Evolutionary conservation across 2,329 filamentous ascomycete species (phyloP).

Genomic region (Alternaria postmessia): DNA sequence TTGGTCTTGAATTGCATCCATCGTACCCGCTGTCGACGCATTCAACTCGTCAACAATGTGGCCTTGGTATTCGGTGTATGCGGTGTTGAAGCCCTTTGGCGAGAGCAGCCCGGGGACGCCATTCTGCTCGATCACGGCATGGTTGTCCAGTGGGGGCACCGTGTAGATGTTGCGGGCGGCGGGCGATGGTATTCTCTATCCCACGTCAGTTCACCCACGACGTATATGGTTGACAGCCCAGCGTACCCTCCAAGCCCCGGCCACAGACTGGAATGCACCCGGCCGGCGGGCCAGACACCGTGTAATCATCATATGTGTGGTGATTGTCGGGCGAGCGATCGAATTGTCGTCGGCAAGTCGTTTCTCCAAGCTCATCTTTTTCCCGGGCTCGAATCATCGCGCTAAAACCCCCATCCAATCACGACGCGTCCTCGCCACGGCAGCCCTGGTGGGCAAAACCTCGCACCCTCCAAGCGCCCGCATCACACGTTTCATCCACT

Average conservation of each 20-base stretch:
- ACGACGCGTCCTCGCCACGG: conserved; percentile 26
- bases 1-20: not conserved
- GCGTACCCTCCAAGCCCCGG: conserved; percentile 35
- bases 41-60: conserved; percentile 80
- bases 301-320: conserved; percentile 45
- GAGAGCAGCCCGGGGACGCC: conserved; percentile 77
- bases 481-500: conserved; percentile 40
- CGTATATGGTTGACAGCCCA: conserved; percentile 5
- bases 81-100: conserved; percentile 72
- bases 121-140: conserved; percentile 55
- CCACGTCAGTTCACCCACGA: conserved; percentile 33
- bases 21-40: conserved; percentile 71
- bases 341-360: conserved; percentile 23
- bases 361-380: conserved; percentile 31
- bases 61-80: conserved; percentile 84
- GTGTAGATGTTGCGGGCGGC: conserved; percentile 49
- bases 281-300: conserved; percentile 44
- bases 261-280: conserved; percentile 31
- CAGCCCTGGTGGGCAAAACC: conserved; percentile 15
- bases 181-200: conserved; percentile 34
- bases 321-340: conserved; percentile 17
- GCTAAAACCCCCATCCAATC: conserved; percentile 43
- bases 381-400: conserved; percentile 24
- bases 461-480: conserved; percentile 42
- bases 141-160: conserved; percentile 60